A percentile compares a stretch with the other conserved stretches of the same genome.
Evolutionary conservation across 2,329 filamentous ascomycete species (phyloP).

Genomic region (Diaporthe vexans): DNA sequence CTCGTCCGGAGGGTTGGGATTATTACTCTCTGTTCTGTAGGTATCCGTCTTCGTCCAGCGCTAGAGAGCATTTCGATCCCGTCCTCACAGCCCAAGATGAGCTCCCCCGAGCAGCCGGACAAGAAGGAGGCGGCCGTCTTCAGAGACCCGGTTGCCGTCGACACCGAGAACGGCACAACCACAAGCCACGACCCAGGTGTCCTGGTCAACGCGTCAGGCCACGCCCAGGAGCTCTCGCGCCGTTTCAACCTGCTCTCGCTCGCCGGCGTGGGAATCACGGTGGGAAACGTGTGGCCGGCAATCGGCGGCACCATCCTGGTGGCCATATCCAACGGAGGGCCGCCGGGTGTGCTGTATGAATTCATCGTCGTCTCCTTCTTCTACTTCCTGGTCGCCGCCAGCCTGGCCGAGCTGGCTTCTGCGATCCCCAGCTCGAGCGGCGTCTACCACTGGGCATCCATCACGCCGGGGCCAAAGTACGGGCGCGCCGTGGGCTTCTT

Average conservation of each 20-base stretch:
- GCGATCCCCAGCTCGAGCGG: slow-evolving; percentile 73
- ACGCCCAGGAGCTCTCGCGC: slow-evolving; percentile 56
- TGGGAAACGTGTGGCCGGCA: slow-evolving; percentile 60
- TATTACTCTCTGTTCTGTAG: no score
- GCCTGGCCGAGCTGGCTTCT: slow-evolving; percentile 72
- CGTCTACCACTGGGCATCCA: slow-evolving; percentile 73
- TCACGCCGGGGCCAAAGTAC: slow-evolving; percentile 66
- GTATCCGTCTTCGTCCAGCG: neutral
- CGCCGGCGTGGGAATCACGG: slow-evolving; percentile 56
- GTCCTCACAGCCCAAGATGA: slow-evolving; percentile 1
- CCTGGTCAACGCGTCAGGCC: slow-evolving; percentile 56
- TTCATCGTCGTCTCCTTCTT: slow-evolving; percentile 64
- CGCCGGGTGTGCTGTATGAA: slow-evolving; percentile 73
- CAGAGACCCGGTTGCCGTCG: neutral
- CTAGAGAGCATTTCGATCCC: neutral
- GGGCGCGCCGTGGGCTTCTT: slow-evolving; percentile 65
- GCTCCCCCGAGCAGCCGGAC: neutral
- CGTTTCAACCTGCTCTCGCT: slow-evolving; percentile 58
- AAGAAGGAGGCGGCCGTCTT: slow-evolving; percentile 12
- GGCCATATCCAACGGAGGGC: slow-evolving; percentile 72
- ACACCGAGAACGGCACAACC: slow-evolving; percentile 30
- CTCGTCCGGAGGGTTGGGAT: no score
- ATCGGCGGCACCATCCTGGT: slow-evolving; percentile 61
- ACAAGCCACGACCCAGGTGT: neutral
- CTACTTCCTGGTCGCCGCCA: slow-evolving; percentile 71